Conservation (phyloP, 805 yeast species). For the Saturnispora dispora region DNA sequence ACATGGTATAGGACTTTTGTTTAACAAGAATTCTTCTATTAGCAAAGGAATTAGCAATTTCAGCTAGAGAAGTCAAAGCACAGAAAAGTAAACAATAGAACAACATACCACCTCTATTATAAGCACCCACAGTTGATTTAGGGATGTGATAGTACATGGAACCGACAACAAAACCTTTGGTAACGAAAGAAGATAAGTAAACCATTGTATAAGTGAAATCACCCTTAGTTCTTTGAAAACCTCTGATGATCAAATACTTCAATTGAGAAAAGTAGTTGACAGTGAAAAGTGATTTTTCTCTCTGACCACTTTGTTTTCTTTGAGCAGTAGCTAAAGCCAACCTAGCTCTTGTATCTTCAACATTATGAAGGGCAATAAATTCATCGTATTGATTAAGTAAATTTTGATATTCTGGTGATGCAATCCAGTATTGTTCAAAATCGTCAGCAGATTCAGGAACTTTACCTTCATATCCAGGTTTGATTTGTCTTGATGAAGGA, state of each 20-base stretch:
- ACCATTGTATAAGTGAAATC: constrained; percentile 49
- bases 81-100: constrained; percentile 53
- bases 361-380: constrained; percentile 30
- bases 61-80: constrained; percentile 55
- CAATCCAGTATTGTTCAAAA: constrained; percentile 50
- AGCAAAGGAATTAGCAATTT: constrained; percentile 50
- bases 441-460: constrained; percentile 51
- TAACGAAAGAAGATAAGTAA: constrained; percentile 43
- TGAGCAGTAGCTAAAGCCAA: constrained; percentile 33
- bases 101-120: constrained; percentile 52
- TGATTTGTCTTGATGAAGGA: constrained; percentile 45
- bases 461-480: constrained; percentile 43
- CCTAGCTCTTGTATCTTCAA: constrained; percentile 33
- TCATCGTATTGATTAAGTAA: constrained; percentile 32
- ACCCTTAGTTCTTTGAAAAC: constrained; percentile 50
- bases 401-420: constrained; percentile 43
- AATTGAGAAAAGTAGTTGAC: constrained; percentile 42
- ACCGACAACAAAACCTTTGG: constrained; percentile 52
- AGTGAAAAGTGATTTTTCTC: constrained; percentile 29
- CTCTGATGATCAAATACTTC: constrained; percentile 44
- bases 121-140: constrained; percentile 45
- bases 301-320: constrained; percentile 31
- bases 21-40: constrained; percentile 55
- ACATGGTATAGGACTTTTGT: constrained; percentile 55
- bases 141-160: constrained; percentile 49